Base-by-base conservation (phyloP, 495 filamentous ascomycete genomes). In the Apiosordaria backusii region DNA sequence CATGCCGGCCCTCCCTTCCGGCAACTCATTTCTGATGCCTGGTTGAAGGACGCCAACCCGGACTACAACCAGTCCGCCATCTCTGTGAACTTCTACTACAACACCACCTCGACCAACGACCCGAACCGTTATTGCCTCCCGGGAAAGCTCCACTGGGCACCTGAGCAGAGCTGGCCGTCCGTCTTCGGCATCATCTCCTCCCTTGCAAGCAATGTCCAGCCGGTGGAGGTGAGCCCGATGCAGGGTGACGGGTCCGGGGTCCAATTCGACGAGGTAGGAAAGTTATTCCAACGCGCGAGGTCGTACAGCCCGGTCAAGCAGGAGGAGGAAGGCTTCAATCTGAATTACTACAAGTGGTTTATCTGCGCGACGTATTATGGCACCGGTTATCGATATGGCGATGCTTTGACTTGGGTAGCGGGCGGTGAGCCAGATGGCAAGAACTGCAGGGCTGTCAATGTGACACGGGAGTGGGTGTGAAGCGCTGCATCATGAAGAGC, bases 1-100 rank as follows among this genome's bases (percentile, higher is more conserved):
- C 59, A 61, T 22, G 25, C 59, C 27, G 59, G 59, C 27, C 59
- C 59, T 6, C 59, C 59, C 5, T 61, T 7, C 59, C 15, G 59
- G 5, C 59, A 61, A 40, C 59, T 61, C 4, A 27, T 55, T 22
- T 23, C 52, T 55, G 52, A 55, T 10, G 52, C 1, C 52, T 55
- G 9, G 52, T 22, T 21, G n/a, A 22, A 23, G 22, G 52, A 55
- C 7, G 18, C 19, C 2, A 5, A 55, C 52, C 52, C 52, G 22
- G 18, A 13, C 4, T 0, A 55, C 1, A 23, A 21, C 52, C n/a
- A 5, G n/a, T 21, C n/a, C 1, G 22, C 19, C 22, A 23, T 19
- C 18, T 55, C 52, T 19, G 10, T 23, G 3, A 55, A 19, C 52
- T 55, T 55, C 52, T 55, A 55, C 22, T 55, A 55, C 52, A 55